Percentiles rank a stretch among this genome's conserved stretches.
These are phyloP conservation scores for Russula earlei DNA, from an alignment of 768 basidiomycete genomes.

Conservation along the genomic window DNA sequence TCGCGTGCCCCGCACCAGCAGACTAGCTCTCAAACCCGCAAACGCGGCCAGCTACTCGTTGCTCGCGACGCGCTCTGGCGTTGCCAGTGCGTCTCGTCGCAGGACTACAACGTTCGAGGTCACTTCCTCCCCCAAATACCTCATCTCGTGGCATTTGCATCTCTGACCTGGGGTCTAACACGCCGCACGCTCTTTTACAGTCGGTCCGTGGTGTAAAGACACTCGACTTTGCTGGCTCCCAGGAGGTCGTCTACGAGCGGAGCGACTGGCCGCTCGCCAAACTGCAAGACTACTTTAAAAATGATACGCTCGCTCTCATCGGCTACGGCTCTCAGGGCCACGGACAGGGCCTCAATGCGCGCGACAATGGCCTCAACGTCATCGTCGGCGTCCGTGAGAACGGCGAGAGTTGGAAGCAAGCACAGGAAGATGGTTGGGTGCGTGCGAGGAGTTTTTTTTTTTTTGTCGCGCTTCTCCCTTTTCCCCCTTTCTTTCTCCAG, in stretches of 20 bases:
- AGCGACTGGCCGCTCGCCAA: conserved; percentile 96
- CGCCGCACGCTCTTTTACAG: conserved; percentile 23
- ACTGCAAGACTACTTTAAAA: conserved; percentile 99
- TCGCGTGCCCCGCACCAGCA: conserved; percentile 47
- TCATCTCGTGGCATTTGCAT: neutral
- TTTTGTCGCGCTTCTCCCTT: too few relatives aligned
- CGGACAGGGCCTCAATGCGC: conserved; percentile 96
- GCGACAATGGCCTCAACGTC: conserved; percentile 98
- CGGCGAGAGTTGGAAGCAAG: conserved; percentile 95
- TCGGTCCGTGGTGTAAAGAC: conserved; percentile 81
- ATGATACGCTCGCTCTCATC: conserved; percentile 97
- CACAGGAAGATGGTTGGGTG: conserved; percentile 93
- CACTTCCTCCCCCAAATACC: neutral
- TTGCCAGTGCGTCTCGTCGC: conserved; percentile 20
- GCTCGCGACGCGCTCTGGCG: conserved; percentile 30
- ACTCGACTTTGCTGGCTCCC: conserved; percentile 90
- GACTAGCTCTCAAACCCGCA: conserved; percentile 30
- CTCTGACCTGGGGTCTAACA: neutral
- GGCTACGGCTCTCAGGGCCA: conserved; percentile 99
- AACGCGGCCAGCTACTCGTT: conserved; percentile 61
- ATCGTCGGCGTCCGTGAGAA: conserved; percentile 96
- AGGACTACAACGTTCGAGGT: conserved; percentile 4
- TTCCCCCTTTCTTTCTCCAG: too few relatives aligned
- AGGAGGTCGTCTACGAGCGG: conserved; percentile 92
- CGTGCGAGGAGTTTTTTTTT: conserved; percentile 20